These are phyloP conservation scores for Iberis pinnata DNA, from an alignment of 345 rosid species.

Conservation along the genomic window DNA sequence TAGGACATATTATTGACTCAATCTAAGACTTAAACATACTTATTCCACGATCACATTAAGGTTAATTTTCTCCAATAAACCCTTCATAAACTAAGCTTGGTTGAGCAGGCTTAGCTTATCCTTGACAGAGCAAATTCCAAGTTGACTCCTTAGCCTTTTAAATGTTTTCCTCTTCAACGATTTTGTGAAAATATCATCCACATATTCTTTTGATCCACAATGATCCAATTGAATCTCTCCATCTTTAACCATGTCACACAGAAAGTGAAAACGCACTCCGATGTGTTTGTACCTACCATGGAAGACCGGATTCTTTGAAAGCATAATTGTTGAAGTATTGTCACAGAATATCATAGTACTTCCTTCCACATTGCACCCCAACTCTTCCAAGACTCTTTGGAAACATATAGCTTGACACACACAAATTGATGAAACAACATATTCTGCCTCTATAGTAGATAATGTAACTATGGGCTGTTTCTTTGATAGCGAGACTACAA, in stretches of 20 bases:
- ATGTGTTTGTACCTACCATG: neutral
- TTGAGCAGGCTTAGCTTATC: no score
- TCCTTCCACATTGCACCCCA: neutral
- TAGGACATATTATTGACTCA: conserved; percentile 15
- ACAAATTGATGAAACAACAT: neutral
- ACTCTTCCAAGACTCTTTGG: neutral
- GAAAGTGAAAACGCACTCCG: neutral
- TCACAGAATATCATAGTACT: neutral
- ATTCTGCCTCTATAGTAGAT: neutral
- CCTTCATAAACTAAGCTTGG: no score
- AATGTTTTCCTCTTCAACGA: neutral
- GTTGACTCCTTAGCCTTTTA: no score
- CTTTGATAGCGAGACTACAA: neutral
- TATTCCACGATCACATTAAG: no score
- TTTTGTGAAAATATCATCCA: neutral
- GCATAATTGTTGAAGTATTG: neutral
- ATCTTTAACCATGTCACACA: neutral
- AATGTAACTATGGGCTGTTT: neutral
- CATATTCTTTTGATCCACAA: neutral
- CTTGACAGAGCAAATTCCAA: no score
- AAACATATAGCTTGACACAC: neutral
- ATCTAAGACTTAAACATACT: conserved; percentile 7
- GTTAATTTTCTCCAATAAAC: no score
- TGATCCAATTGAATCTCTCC: neutral
- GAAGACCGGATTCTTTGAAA: neutral